phyloP scores from a whole-genome alignment of 2,329 filamentous ascomycete genomes.

The Fusarium multiceps region DNA sequence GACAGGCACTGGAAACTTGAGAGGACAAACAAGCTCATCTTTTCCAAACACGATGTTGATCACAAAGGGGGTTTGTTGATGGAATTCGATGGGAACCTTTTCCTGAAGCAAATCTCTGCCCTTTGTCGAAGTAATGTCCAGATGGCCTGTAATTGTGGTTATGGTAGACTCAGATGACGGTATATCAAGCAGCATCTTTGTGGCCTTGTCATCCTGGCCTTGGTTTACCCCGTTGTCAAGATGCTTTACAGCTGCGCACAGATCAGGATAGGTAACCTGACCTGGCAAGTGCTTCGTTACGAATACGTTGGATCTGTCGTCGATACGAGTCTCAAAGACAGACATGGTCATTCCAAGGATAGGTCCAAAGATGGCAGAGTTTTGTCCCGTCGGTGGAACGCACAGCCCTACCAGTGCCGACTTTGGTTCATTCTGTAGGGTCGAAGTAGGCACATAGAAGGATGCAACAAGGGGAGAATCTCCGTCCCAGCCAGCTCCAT shows the following conservation, averaged over 20 bases:
- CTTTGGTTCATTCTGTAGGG: conserved; percentile 50
- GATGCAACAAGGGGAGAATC: conserved; percentile 54
- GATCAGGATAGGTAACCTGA: conserved; percentile 45
- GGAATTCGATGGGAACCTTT: conserved; percentile 52
- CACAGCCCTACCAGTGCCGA: conserved; percentile 49
- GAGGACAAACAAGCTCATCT: conserved; percentile 45
- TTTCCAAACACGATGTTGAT: conserved; percentile 56
- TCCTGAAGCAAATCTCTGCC: conserved; percentile 54
- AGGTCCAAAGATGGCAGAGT: conserved; percentile 36
- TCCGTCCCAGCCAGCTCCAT: conserved; percentile 53
- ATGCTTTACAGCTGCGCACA: conserved; percentile 40
- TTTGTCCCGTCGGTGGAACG: conserved; percentile 45
- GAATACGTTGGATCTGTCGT: conserved; percentile 48
- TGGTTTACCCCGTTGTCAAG: conserved; percentile 35
- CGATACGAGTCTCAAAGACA: conserved; percentile 50
- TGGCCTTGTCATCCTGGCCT: conserved; percentile 33
- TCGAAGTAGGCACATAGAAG: conserved; percentile 54
- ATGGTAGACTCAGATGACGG: conserved; percentile 47
- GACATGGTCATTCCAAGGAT: conserved; percentile 45
- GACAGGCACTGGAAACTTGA: conserved; percentile 57
- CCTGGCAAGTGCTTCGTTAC: conserved; percentile 54
- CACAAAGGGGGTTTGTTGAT: conserved; percentile 54
- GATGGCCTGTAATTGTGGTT: conserved; percentile 53
- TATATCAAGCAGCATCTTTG: conserved; percentile 48
- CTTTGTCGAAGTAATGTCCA: conserved; percentile 52